phyloP scores from a whole-genome alignment of 768 basidiomycete species.

The Podaxis mareebaensis region DNA sequence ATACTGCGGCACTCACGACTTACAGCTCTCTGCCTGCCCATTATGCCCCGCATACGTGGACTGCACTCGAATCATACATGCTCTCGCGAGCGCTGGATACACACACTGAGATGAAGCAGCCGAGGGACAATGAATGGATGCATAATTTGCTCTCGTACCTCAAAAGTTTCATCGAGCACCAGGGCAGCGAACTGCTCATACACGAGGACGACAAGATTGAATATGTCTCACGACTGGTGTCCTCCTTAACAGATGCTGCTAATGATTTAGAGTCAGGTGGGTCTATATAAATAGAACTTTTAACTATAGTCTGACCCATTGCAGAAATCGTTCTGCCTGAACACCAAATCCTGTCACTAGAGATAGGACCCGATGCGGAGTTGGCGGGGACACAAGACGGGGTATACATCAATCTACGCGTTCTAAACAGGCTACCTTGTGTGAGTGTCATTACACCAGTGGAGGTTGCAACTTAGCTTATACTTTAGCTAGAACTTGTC shows the following conservation, averaged over 20 bases:
- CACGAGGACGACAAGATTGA: slow-evolving; percentile 49
- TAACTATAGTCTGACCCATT: slow-evolving; percentile 3
- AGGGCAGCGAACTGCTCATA: slow-evolving; percentile 52
- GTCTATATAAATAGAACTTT: slow-evolving; percentile 11
- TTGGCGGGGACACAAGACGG: slow-evolving; percentile 67
- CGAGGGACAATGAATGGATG: slow-evolving; percentile 78
- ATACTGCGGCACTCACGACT: slow-evolving; percentile 62
- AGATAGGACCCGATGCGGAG: slow-evolving; percentile 45
- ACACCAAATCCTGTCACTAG: slow-evolving; percentile 66
- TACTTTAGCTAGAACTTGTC: slow-evolving; percentile 49
- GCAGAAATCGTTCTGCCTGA: slow-evolving; percentile 63
- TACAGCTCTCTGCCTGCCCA: slow-evolving; percentile 84
- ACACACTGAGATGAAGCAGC: slow-evolving; percentile 55
- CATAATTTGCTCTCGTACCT: slow-evolving; percentile 77
- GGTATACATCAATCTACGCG: slow-evolving; percentile 54
- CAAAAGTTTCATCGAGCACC: slow-evolving; percentile 61
- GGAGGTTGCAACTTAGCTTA: slow-evolving; percentile 13
- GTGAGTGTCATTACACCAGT: slow-evolving; percentile 44
- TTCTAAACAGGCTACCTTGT: slow-evolving; percentile 73
- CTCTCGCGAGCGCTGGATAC: slow-evolving; percentile 72
- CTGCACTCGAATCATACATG: slow-evolving; percentile 77
- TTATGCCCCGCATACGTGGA: slow-evolving; percentile 82
- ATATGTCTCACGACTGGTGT: slow-evolving; percentile 54
- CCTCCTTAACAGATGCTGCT: slow-evolving; percentile 48
- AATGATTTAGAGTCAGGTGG: slow-evolving; percentile 57